Conservation (phyloP, 2,329 filamentous ascomycete genomes). For the Claviceps humidiphila region DNA sequence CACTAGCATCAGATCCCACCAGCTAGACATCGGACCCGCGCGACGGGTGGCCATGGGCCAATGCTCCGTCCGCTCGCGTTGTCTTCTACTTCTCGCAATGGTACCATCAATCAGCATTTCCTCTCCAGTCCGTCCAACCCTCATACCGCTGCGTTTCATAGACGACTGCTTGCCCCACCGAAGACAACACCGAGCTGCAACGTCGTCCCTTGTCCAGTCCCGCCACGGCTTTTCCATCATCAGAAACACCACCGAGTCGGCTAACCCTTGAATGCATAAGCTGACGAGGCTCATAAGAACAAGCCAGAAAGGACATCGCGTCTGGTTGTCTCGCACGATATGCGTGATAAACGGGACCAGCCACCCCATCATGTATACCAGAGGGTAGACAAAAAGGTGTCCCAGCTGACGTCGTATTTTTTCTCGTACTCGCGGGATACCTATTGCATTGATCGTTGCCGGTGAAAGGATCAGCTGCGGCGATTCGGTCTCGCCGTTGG, state of each 20-base stretch:
- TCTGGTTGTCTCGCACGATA: slow-evolving; percentile 25
- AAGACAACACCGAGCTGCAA: background rate
- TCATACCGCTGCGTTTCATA: slow-evolving; percentile 7
- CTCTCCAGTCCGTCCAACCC: slow-evolving; percentile 33
- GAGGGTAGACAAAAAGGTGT: slow-evolving; percentile 62
- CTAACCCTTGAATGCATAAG: slow-evolving; percentile 51
- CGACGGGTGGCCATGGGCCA: slow-evolving; percentile 10
- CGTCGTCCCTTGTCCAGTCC: slow-evolving; percentile 8
- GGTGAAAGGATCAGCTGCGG: slow-evolving; percentile 9
- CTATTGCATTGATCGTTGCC: slow-evolving; percentile 12
- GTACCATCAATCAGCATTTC: slow-evolving; percentile 39
- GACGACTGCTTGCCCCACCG: background rate
- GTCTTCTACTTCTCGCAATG: slow-evolving; percentile 32
- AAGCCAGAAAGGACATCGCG: slow-evolving; percentile 40
- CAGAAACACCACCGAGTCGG: slow-evolving; percentile 56
- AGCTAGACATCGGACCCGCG: slow-evolving; percentile 9
- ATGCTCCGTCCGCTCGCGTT: slow-evolving; percentile 30
- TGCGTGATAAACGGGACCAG: slow-evolving; percentile 56
- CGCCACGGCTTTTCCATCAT: slow-evolving; percentile 59
- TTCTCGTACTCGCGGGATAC: slow-evolving; percentile 28
- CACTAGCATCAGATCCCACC: slow-evolving; percentile 17
- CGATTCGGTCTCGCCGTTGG: slow-evolving; percentile 8
- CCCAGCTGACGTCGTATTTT: slow-evolving; percentile 55
- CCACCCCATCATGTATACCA: slow-evolving; percentile 62
- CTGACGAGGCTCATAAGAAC: slow-evolving; percentile 41